A percentile compares a stretch with the other conserved stretches of the same genome.
Conservation (phyloP, 257 asterid species). For the Solanum piurae region DNA sequence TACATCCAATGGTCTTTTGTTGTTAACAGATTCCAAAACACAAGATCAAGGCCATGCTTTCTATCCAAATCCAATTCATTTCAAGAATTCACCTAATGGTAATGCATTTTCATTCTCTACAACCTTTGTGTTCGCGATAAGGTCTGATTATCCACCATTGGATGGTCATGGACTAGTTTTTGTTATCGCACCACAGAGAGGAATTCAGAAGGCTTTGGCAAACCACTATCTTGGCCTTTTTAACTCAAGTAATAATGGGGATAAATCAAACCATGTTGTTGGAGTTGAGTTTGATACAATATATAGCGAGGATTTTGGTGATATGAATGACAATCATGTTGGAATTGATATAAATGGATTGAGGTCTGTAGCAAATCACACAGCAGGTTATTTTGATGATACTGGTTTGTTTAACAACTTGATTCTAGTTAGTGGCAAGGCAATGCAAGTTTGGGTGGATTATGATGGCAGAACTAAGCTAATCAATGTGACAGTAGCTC, state of each 20-base stretch:
- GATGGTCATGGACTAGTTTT: constrained; percentile 53
- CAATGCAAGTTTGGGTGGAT: constrained; percentile 54
- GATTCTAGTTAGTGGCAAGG: constrained; percentile 20
- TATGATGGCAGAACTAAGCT: constrained; percentile 14
- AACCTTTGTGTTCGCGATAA: constrained; percentile 40
- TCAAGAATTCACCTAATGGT: constrained; percentile 28
- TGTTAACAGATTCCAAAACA: constrained; percentile 31
- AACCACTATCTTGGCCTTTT: constrained; percentile 44
- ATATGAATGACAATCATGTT: constrained; percentile 41
- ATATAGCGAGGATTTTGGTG: constrained; percentile 20
- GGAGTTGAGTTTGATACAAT: constrained; percentile 57
- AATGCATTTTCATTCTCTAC: constrained; percentile 43
- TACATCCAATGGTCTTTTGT: constrained; percentile 32
- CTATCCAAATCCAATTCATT: constrained; percentile 26
- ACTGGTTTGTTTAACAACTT: constrained; percentile 15
- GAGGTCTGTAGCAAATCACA: constrained; percentile 2
- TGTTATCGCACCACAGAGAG: constrained; percentile 35
- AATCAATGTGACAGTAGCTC: constrained; percentile 37
- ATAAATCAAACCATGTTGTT: constrained; percentile 31
- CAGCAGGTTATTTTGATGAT: constrained; percentile 29
- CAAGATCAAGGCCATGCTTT: constrained; percentile 45
- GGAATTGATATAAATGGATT: constrained; percentile 44
- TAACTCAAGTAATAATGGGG: constrained; percentile 33
- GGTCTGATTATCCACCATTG: constrained; percentile 18
- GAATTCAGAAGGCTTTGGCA: constrained; percentile 23